A percentile compares a stretch with the other conserved stretches of the same genome.
Conservation (phyloP, 2,329 filamentous ascomycete species). For the Penicillium sp. region DNA sequence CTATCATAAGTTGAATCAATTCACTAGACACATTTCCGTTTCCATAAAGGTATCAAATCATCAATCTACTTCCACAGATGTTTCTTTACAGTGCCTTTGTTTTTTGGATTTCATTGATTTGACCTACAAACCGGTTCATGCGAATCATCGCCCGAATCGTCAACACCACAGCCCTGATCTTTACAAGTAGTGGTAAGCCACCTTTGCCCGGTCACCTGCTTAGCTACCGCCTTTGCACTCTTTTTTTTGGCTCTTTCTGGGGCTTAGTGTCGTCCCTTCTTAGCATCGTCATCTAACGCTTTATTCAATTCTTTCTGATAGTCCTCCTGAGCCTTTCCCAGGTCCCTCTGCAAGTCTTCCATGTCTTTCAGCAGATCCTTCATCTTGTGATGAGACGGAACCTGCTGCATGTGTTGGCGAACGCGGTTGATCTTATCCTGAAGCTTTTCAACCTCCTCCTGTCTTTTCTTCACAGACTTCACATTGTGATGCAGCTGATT, state of each 20-base stretch:
- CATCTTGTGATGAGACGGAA: constrained; percentile 14
- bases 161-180: constrained; percentile 2
- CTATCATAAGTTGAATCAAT: neutral
- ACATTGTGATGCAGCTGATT: constrained; percentile 14
- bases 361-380: constrained; percentile 15
- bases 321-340: constrained; percentile 13
- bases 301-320: constrained; percentile 15
- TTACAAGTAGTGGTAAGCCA: constrained; percentile 3
- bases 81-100: constrained; percentile 2
- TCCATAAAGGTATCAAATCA: too few relatives aligned
- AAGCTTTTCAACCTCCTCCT: constrained; percentile 14
- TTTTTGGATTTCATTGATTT: neutral
- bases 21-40: too few relatives aligned
- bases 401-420: neutral
- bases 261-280: constrained; percentile 6
- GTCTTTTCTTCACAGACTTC: constrained; percentile 13
- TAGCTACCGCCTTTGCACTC: constrained; percentile 1
- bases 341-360: constrained; percentile 14
- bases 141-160: constrained; percentile 2
- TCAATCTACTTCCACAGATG: constrained; percentile 1
- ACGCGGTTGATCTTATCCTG: constrained; percentile 5
- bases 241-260: constrained; percentile 3
- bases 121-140: neutral
- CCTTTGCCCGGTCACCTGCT: constrained; percentile 1
- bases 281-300: constrained; percentile 10